Percentiles rank a stretch among this genome's conserved stretches.
Conservation (phyloP, 768 basidiomycete species). For the Russula virescens region DNA sequence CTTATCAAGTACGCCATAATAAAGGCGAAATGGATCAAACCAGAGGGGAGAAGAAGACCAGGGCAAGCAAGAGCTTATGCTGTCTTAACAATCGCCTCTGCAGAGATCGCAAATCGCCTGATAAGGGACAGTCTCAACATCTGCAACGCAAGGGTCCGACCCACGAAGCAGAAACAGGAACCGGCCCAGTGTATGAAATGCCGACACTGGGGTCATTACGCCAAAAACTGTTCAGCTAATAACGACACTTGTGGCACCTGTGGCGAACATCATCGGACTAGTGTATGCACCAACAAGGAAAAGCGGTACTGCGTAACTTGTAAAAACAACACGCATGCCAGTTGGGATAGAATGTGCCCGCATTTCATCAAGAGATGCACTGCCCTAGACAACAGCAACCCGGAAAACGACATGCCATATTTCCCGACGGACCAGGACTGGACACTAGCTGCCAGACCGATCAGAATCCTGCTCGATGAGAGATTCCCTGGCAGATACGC, state of each 20-base stretch:
- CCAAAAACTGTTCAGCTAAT: not conserved
- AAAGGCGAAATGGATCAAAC: not conserved
- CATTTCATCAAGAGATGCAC: not conserved
- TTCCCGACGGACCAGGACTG: not conserved
- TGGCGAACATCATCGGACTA: not conserved
- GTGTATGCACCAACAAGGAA: not conserved
- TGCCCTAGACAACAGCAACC: not conserved
- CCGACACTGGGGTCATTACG: not conserved
- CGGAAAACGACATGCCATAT: not conserved
- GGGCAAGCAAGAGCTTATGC: not conserved
- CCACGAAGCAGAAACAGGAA: not conserved
- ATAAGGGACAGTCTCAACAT: not conserved
- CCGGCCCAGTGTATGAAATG: not conserved
- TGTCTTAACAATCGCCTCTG: not conserved
- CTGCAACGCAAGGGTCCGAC: not conserved
- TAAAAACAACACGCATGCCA: not conserved
- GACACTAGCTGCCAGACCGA: not conserved
- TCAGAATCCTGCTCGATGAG: not conserved
- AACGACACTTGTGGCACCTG: not conserved
- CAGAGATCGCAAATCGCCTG: not conserved
- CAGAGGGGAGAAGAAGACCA: not conserved
- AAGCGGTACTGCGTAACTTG: not conserved
- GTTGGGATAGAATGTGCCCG: not conserved
- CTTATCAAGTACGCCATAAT: not conserved
- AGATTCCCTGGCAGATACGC: not conserved